phyloP scores from a whole-genome alignment of 257 asterid genomes.

The Galeopsis tetrahit region DNA sequence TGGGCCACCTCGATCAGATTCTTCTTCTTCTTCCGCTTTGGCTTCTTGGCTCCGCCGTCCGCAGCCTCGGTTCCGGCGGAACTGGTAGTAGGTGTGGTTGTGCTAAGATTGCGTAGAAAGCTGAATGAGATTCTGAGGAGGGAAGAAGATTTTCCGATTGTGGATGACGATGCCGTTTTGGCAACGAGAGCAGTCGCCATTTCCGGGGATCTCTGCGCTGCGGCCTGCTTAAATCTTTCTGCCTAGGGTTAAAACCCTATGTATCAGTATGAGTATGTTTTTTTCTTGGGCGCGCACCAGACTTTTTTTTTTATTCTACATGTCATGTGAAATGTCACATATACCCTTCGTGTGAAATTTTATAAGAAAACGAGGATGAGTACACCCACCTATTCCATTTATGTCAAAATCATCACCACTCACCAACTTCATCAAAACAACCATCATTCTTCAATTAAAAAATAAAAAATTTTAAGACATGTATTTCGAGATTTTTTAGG shows the following conservation, averaged over 20 bases:
- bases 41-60: slow-evolving; percentile 46
- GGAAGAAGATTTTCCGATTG: slow-evolving; percentile 44
- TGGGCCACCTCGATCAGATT: slow-evolving; percentile 93
- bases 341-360: too few species aligned
- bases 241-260: slow-evolving; percentile 10
- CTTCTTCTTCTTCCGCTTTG: slow-evolving; percentile 83
- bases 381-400: too few species aligned
- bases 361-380: too few species aligned
- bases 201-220: slow-evolving; percentile 32
- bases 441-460: too few species aligned
- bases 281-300: too few species aligned
- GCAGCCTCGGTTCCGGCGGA: slow-evolving; percentile 39
- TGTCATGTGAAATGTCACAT: too few species aligned
- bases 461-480: too few species aligned
- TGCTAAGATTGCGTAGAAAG: slow-evolving; percentile 56
- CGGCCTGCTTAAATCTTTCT: slow-evolving; percentile 7
- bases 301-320: too few species aligned
- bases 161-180: slow-evolving; percentile 41
- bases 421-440: too few species aligned
- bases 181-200: slow-evolving; percentile 64
- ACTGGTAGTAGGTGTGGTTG: slow-evolving; percentile 33
- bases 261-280: background rate
- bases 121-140: slow-evolving; percentile 48
- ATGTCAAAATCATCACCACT: too few species aligned
- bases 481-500: too few species aligned